Percentiles rank a stretch among this genome's conserved stretches.
Conservation (phyloP, 1,139 yeast species). For the Debaryomyces fabryi region DNA sequence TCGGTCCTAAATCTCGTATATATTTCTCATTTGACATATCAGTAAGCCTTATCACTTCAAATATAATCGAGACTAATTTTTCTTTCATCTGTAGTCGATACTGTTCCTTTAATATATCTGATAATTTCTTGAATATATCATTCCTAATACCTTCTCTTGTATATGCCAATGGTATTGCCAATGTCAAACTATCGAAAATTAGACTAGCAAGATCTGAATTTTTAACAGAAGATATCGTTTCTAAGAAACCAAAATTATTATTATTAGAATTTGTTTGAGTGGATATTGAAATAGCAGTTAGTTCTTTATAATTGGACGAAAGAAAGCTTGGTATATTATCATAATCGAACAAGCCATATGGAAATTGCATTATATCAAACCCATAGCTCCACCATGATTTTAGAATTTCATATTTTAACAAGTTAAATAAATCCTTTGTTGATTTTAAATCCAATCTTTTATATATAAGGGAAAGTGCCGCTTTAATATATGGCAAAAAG, state of each 20-base stretch:
- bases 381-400: constrained; percentile 46
- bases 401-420: constrained; percentile 34
- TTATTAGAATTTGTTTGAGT: constrained; percentile 7
- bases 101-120: constrained; percentile 16
- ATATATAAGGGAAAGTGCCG: constrained; percentile 28
- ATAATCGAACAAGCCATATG: constrained; percentile 41
- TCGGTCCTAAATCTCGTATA: constrained; percentile 17
- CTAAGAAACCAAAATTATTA: constrained; percentile 16
- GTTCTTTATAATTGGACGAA: constrained; percentile 31
- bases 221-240: constrained; percentile 21
- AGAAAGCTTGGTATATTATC: constrained; percentile 27
- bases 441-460: constrained; percentile 13
- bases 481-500: constrained; percentile 32
- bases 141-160: constrained; percentile 45
- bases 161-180: constrained; percentile 48
- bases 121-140: constrained; percentile 30
- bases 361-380: constrained; percentile 36
- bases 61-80: constrained; percentile 23
- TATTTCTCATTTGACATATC: constrained; percentile 39
- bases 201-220: constrained; percentile 20
- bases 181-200: constrained; percentile 36
- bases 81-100: constrained; percentile 19
- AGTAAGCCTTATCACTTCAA: constrained; percentile 36
- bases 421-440: constrained; percentile 30
- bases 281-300: constrained; percentile 39